Base-by-base conservation (phyloP, 179 eudicot species). In the Pouteria campechiana region DNA sequence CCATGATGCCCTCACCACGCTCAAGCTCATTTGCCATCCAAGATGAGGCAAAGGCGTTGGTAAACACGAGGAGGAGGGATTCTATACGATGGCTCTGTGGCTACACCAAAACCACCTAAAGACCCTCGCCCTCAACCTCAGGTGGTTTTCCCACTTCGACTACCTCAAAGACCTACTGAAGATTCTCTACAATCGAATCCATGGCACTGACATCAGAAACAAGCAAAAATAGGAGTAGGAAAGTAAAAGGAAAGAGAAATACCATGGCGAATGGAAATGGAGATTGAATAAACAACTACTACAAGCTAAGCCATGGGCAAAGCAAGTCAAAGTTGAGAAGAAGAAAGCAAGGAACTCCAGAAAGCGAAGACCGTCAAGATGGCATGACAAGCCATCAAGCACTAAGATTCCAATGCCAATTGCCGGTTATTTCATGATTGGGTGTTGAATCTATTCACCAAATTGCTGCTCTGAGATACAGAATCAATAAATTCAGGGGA, bases 21-120 rank as follows among this genome's bases (percentile, higher is more conserved):
- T 80, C 12, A 76, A 80, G 31, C 67, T 70, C 4, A 54, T 80
- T 16, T 76, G 80, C 19, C 69, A 80, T 21, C 68, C 73, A 17
- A 44, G 81, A 8, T 80, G 78, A 9, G 78, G 75, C 2, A 44
- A 81, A 0, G 83, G 83, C 8, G 73, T 73, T 1, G 82, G 79
- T 0, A 79, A 75, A 40, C 60, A 81, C 1, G 81, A 80, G 12
- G 70, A 73, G 15, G 58, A 67, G 7, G 72, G 76, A 4, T 74
- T 46, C 25, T 74, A 71, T 11, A 51, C 67, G 2, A 69, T 78
- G 0, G 78, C 78, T 3, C n/a, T 67, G 3, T 79, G 83, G 83
- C 55, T 79, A 0, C 78, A 79, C 23, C 1, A 21, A 0, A 1
- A 60, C 31, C 83, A 79, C 41, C 89, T 79, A 0, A 72, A 72